Percentiles rank a stretch among this genome's conserved stretches.
phyloP scores from a whole-genome alignment of 1,139 yeast species.

The Saccharomycopsis phalli region DNA sequence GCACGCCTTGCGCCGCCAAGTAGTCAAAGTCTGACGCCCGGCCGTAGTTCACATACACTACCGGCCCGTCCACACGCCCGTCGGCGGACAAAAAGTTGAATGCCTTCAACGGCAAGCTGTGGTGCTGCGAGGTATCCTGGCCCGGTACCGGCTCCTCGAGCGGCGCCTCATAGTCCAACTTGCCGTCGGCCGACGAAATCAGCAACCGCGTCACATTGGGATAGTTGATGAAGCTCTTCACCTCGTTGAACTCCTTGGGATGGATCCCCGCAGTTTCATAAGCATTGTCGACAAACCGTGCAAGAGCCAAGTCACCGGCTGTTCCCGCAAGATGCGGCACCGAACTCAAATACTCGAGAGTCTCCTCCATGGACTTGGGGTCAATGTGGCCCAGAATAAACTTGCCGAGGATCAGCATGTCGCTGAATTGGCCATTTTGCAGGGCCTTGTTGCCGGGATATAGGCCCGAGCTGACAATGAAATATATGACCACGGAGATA shows the following conservation, averaged over 20 bases:
- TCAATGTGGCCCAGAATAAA: constrained; percentile 46
- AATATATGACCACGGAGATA: constrained; percentile 48
- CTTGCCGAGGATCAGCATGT: constrained; percentile 41
- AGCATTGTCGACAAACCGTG: constrained; percentile 52
- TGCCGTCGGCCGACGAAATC: constrained; percentile 20
- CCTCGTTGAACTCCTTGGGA: constrained; percentile 40
- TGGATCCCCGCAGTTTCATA: constrained; percentile 50
- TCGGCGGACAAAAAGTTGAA: constrained; percentile 63
- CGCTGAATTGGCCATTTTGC: constrained; percentile 52
- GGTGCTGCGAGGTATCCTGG: constrained; percentile 22
- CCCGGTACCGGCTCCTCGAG: constrained; percentile 25
- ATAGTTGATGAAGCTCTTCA: constrained; percentile 53
- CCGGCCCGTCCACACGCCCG: constrained; percentile 46
- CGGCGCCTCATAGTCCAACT: constrained; percentile 24
- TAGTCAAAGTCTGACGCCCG: constrained; percentile 44
- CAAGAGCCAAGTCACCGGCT: constrained; percentile 67
- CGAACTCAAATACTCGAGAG: constrained; percentile 66
- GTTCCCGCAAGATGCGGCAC: constrained; percentile 89
- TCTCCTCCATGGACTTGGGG: constrained; percentile 51
- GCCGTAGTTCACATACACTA: constrained; percentile 62
- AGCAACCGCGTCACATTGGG: constrained; percentile 30
- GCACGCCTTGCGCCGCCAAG: constrained; percentile 33
- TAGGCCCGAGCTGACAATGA: constrained; percentile 46
- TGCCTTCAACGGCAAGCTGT: constrained; percentile 35
- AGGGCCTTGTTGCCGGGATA: constrained; percentile 35